Conservation (phyloP, 768 basidiomycete genomes). For the Guyanaporus albipodus region DNA sequence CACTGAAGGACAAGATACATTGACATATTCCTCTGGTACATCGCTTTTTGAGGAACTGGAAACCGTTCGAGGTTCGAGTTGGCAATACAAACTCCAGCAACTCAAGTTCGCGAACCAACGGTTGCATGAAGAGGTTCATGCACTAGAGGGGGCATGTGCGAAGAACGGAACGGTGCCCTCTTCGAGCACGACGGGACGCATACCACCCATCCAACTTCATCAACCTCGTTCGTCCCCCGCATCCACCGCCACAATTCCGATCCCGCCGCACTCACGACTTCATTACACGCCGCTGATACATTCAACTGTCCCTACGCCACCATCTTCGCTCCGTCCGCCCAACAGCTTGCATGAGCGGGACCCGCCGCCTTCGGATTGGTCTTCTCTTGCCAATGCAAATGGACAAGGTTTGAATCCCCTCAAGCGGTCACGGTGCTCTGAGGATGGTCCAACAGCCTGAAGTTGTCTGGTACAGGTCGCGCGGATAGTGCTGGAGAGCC, state of each 20-base stretch:
- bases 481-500: neutral
- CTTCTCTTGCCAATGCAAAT: constrained; percentile 28
- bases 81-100: constrained; percentile 93
- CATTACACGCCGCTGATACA: constrained; percentile 6
- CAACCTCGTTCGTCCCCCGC: neutral
- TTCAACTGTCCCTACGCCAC: constrained; percentile 1
- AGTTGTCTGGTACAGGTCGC: neutral
- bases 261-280: neutral
- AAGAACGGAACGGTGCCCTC: neutral
- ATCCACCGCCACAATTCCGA: neutral
- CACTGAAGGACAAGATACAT: neutral
- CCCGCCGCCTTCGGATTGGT: constrained; percentile 23
- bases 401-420: constrained; percentile 17
- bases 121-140: constrained; percentile 53
- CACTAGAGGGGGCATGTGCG: constrained; percentile 31
- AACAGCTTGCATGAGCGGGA: constrained; percentile 18
- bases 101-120: constrained; percentile 68
- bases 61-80: constrained; percentile 64
- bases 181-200: neutral
- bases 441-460: constrained; percentile 21
- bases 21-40: constrained; percentile 16
- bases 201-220: neutral
- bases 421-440: constrained; percentile 28
- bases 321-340: neutral
- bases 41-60: constrained; percentile 76